Evolutionary conservation across 176 grass and related monocot genomes (phyloP).

Genomic region (Cenchrus fungigraminus): DNA sequence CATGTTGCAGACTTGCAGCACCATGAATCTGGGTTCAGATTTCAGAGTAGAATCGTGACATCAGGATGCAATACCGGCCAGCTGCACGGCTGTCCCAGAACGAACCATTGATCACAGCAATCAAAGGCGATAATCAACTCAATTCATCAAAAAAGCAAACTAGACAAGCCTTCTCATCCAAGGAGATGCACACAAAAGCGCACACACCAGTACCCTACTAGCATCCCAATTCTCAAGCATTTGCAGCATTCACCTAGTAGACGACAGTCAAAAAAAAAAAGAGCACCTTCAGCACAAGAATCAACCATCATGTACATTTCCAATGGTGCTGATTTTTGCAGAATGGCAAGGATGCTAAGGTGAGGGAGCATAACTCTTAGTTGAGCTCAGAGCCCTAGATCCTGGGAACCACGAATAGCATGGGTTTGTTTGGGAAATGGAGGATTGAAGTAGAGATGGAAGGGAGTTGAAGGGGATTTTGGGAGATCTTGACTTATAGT

Average conservation of each 20-base stretch:
- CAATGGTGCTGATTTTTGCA: conserved; percentile 4
- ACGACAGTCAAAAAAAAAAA: not conserved
- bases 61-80: not conserved
- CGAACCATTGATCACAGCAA: not conserved
- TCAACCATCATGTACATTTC: conserved; percentile 33
- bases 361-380: not conserved
- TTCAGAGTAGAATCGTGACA: not conserved
- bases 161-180: not conserved
- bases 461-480: too few relatives aligned
- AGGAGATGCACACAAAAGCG: not conserved
- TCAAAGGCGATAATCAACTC: conserved; percentile 16
- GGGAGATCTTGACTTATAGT: too few relatives aligned
- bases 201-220: conserved; percentile 12
- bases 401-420: conserved; percentile 1
- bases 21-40: not conserved
- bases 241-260: not conserved
- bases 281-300: conserved; percentile 1
- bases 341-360: not conserved
- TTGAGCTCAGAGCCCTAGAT: conserved; percentile 21
- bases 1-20: not conserved
- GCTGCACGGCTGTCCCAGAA: not conserved
- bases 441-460: too few relatives aligned
- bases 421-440: too few relatives aligned
- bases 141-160: not conserved
- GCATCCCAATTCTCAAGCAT: conserved; percentile 25